Base-by-base conservation (phyloP, 2,329 filamentous ascomycete genomes). In the Talaromyces sp. region DNA sequence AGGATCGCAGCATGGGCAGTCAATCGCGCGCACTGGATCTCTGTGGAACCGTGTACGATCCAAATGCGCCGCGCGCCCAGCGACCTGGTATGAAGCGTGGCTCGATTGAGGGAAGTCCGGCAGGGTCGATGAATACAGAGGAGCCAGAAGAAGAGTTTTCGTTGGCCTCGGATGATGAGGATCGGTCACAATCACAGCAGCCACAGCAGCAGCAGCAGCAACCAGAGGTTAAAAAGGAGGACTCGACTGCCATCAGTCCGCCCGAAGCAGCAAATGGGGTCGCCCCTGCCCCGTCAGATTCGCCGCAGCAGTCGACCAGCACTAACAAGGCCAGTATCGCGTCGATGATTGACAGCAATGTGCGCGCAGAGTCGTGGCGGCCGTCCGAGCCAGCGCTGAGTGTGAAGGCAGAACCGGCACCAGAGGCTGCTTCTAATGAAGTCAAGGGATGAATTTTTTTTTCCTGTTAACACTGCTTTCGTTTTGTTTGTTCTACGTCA, bases 11-110 rank as follows among this genome's bases (percentile, higher is more conserved):
- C 19, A 58, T 76, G 58, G 74, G 74, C 31, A 76, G 73, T 63
- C 74, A 76, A 53, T 75, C 73, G 13, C 68, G 74, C 14, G 74
- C 74, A 4, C 67, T 76, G n/a, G 74, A 76, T 57, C 65, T 76
- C 4, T 76, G 74, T 46, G 74, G 74, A 7, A 66, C 73, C 3
- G 71, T 76, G 8, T 76, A 69, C 56, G 72, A 76, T 54, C 73
- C 73, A 11, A 74, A 68, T 55, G 68, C 73, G 4, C 74, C 74
- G 9, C 67, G 75, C 13, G 73, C 71, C 0, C 73, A 73, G 5
- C 69, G 72, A 5, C 58, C 68, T 11, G 67, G 65, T 9, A 59
- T 67, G 35, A 66, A 73, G 55, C 71, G 73, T 8, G 72, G 66
- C 27, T 76, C 74, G 13, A 70, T 71, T 21, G 74, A 75, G 52